A percentile compares a stretch with the other conserved stretches of the same genome.
phyloP scores from a whole-genome alignment of 306 rosid genomes.

The Citrullus mucosospermus region DNA sequence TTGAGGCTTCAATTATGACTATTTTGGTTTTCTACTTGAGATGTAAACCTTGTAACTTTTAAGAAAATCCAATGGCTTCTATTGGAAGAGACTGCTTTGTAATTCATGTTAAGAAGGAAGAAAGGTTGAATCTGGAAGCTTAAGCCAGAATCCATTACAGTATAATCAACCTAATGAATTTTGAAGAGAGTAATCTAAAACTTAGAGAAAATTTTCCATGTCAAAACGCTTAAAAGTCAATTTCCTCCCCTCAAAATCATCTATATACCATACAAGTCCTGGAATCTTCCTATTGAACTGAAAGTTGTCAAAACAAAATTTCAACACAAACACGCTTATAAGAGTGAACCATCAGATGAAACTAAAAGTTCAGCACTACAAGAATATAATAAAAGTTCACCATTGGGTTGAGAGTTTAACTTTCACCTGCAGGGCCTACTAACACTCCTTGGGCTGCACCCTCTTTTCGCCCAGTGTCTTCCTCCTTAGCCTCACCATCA shows the following conservation, averaged over 20 bases:
- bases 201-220: not conserved
- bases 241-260: not conserved
- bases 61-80: not conserved
- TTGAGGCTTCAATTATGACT: not conserved
- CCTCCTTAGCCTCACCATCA: conserved; percentile 55
- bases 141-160: not conserved
- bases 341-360: conserved; percentile 15
- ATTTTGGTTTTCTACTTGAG: not conserved
- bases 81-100: not conserved
- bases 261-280: not conserved
- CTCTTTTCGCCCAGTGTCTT: conserved; percentile 64
- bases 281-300: not conserved
- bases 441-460: conserved; percentile 93
- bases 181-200: not conserved
- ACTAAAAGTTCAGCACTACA: not conserved
- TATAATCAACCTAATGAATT: not conserved
- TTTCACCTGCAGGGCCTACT: conserved; percentile 77
- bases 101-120: not conserved
- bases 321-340: not conserved
- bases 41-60: not conserved
- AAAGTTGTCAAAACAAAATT: conserved; percentile 5
- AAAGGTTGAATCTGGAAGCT: not conserved
- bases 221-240: not conserved
- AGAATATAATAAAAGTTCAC: not conserved
- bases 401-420: conserved; percentile 10